Conservation (phyloP, 148 eudicot species). For the Silene latifolia region DNA sequence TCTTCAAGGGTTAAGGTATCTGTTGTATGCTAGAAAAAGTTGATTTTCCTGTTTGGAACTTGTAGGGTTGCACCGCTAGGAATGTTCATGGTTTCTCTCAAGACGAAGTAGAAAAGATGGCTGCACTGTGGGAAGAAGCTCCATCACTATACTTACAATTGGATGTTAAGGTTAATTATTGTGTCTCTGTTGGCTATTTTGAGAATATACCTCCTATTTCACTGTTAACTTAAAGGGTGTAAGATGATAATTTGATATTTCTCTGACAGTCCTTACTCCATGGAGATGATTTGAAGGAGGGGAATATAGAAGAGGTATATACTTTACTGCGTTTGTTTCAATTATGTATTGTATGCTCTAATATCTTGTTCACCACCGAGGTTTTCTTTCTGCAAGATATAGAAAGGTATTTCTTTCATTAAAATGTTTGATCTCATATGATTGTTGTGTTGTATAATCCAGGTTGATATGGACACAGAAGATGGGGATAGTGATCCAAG, state of each 20-base stretch:
- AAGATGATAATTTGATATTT: slow-evolving; percentile 11
- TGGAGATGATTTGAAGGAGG: slow-evolving; percentile 74
- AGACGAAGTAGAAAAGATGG: slow-evolving; percentile 80
- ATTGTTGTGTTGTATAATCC: slow-evolving; percentile 17
- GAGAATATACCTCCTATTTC: background rate
- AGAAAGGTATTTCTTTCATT: background rate
- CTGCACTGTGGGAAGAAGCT: slow-evolving; percentile 87
- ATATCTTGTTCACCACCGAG: background rate
- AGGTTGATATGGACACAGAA: slow-evolving; percentile 99
- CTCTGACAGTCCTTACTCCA: slow-evolving; percentile 66
- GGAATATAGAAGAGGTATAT: slow-evolving; percentile 80
- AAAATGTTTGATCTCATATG: slow-evolving; percentile 14
- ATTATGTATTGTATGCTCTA: background rate
- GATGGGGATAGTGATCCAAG: slow-evolving; percentile 50
- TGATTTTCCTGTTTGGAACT: slow-evolving; percentile 10
- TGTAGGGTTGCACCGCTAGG: slow-evolving; percentile 96
- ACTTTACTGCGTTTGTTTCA: background rate
- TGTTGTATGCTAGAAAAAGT: background rate
- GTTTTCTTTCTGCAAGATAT: slow-evolving; percentile 2
- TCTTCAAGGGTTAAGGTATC: background rate
- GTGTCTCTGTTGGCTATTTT: background rate
- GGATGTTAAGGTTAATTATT: slow-evolving; percentile 63
- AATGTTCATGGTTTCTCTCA: slow-evolving; percentile 82
- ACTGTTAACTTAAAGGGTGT: slow-evolving; percentile 2
- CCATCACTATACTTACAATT: slow-evolving; percentile 75